Conservation (phyloP, 2,329 filamentous ascomycete genomes). For the Ceratocystis huliohia region DNA sequence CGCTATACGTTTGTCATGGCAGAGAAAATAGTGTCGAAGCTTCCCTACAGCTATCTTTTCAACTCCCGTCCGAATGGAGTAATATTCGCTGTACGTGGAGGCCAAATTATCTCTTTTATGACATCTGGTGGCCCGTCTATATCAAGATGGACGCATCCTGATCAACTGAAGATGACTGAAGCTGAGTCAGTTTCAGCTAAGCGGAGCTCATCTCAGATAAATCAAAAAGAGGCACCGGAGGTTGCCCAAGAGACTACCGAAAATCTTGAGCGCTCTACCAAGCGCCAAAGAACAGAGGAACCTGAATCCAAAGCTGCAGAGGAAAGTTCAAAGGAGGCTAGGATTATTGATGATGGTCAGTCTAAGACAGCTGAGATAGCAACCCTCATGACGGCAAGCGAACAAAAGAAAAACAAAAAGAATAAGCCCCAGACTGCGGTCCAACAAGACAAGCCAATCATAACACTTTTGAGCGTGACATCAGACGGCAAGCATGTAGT, state of each 20-base stretch:
- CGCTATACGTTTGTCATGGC: constrained; percentile 6
- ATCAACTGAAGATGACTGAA: constrained; percentile 27
- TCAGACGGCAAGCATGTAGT: constrained; percentile 55
- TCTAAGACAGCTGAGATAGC: constrained; percentile 18
- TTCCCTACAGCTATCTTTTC: constrained; percentile 54
- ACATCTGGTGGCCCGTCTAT: constrained; percentile 45
- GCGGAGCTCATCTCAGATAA: constrained; percentile 24
- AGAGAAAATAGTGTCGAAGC: constrained; percentile 29
- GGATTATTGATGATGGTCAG: constrained; percentile 30
- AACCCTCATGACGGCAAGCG: constrained; percentile 17
- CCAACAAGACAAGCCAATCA: constrained; percentile 44
- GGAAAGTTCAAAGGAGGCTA: constrained; percentile 27
- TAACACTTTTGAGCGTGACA: constrained; percentile 56
- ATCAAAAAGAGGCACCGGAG: constrained; percentile 23
- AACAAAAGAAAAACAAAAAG: constrained; percentile 27
- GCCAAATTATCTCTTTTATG: constrained; percentile 56
- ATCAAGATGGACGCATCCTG: constrained; percentile 48
- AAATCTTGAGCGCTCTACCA: constrained; percentile 13
- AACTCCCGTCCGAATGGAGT: constrained; percentile 39
- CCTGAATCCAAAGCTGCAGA: constrained; percentile 6
- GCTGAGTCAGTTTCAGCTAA: constrained; percentile 23
- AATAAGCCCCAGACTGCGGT: constrained; percentile 26
- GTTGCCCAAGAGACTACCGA: constrained; percentile 13
- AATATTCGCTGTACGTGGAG: constrained; percentile 62
- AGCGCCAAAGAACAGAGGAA: constrained; percentile 22